Evolutionary conservation across 2,329 filamentous ascomycete genomes (phyloP).

Genomic region (Akanthomyces uredinophilus): DNA sequence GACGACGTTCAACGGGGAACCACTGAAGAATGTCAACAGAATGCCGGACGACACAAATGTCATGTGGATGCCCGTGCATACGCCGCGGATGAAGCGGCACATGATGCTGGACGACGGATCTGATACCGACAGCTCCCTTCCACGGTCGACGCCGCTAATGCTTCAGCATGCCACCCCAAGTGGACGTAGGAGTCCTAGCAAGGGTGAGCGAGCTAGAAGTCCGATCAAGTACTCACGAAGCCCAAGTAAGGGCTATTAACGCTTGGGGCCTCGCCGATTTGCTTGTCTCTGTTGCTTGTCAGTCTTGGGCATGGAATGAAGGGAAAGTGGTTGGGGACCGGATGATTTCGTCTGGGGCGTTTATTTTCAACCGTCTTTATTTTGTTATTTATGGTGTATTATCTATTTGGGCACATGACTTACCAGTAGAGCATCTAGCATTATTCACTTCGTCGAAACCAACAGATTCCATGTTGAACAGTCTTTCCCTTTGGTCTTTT

Average conservation of each 20-base stretch:
- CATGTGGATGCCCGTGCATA: constrained; percentile 48
- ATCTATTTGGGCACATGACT: background rate
- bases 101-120: constrained; percentile 40
- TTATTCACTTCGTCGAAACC: background rate
- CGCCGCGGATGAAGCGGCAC: constrained; percentile 40
- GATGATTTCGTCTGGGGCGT: no score
- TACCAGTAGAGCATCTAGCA: background rate
- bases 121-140: constrained; percentile 48
- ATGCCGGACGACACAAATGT: constrained; percentile 35
- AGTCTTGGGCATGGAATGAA: background rate
- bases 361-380: background rate
- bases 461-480: background rate
- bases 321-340: background rate
- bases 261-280: background rate
- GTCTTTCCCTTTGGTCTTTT: no score
- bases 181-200: constrained; percentile 42
- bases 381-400: background rate
- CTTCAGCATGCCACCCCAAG: constrained; percentile 43
- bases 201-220: constrained; percentile 44
- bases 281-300: background rate
- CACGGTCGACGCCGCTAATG: constrained; percentile 36
- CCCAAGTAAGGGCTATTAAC: constrained; percentile 33
- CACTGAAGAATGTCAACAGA: constrained; percentile 18
- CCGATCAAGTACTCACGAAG: constrained; percentile 41
- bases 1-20: constrained; percentile 23